Conservation (phyloP, 2,329 filamentous ascomycete species). For the Aureobasidium subglaciale region DNA sequence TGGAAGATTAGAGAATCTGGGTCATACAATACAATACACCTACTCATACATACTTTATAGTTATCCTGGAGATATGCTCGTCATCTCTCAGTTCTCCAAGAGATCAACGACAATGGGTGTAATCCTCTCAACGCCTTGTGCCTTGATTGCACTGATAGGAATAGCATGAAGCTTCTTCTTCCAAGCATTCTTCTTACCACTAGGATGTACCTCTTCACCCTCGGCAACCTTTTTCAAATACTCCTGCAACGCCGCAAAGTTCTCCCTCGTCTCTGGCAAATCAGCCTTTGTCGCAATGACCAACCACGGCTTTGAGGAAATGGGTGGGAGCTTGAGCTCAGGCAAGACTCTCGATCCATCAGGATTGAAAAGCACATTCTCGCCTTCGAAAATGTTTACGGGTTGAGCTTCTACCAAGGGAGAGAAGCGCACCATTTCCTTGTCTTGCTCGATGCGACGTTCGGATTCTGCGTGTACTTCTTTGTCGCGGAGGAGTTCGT, state of each 20-base stretch:
- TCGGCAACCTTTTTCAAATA: constrained; percentile 64
- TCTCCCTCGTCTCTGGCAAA: constrained; percentile 67
- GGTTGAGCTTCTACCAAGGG: neutral
- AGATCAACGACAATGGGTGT: constrained; percentile 66
- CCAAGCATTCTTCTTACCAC: constrained; percentile 57
- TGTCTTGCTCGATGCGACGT: constrained; percentile 46
- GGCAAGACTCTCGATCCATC: constrained; percentile 31
- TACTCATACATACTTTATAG: neutral
- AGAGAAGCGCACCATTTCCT: constrained; percentile 35
- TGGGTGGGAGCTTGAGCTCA: constrained; percentile 54
- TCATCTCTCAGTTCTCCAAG: constrained; percentile 41
- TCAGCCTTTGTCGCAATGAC: constrained; percentile 93
- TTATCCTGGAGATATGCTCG: no score
- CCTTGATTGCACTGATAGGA: constrained; percentile 83
- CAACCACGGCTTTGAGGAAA: constrained; percentile 94
- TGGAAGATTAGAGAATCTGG: neutral
- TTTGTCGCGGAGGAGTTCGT: constrained; percentile 71
- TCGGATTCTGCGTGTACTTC: constrained; percentile 59
- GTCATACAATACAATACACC: neutral
- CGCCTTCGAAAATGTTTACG: constrained; percentile 18
- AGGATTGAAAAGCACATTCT: constrained; percentile 21
- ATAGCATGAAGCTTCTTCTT: constrained; percentile 54
- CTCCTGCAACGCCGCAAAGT: constrained; percentile 60
- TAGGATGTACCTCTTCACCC: constrained; percentile 64
- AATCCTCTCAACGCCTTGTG: constrained; percentile 71